Evolutionary conservation across 768 basidiomycete genomes (phyloP), one percentile per base, ranked within the genome.

Genomic region (Wakefieldia striispora): DNA sequence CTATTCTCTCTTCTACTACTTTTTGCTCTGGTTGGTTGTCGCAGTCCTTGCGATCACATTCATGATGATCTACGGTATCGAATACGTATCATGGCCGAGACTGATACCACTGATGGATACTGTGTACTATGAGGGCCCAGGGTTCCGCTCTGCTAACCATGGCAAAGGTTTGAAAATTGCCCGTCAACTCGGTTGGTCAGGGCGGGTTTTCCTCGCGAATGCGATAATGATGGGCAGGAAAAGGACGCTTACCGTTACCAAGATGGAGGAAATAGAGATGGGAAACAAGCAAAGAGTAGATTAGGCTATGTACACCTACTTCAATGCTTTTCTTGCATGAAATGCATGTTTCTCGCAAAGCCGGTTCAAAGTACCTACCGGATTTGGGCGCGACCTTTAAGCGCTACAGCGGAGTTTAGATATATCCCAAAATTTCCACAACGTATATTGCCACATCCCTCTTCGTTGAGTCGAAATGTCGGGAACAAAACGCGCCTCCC

Each of bases 31-130:
- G 88, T 74, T 89, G 59, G 58, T 76, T 27, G 63, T 94, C 38
- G 71, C 91, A 39, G 63, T 76, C 29, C 56, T 82, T 44, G 76
- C 92, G 12, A 69, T 86, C 50, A 57, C 72, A 39, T 94, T 89
- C 71, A 92, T 98, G 56, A 56, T 85, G 60, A 67, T 80, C n/a
- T 80, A 95, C 68, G 95, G 95, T 33, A 84, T 95, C 55, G 90
- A 93, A 53, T 99, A 97, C 64, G 95, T 99, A 47, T 81, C 88
- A 14, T 97, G 94, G 91, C 97, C 97, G 12, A 81, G 86, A 11
- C 77, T 99, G 47, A 80, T 88, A 55, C 88, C 91, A 0, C 83
- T 86, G 4, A 72, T 74, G 24, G 89, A 92, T 49, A 74, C 85
- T 44, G 86, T 98, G 48, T 83, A 88, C 62, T 99, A 97, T 67